Evolutionary conservation across 2,329 filamentous ascomycete genomes (phyloP), one percentile per base, ranked within the genome.

Genomic region (Calonectria pauciramosa): DNA sequence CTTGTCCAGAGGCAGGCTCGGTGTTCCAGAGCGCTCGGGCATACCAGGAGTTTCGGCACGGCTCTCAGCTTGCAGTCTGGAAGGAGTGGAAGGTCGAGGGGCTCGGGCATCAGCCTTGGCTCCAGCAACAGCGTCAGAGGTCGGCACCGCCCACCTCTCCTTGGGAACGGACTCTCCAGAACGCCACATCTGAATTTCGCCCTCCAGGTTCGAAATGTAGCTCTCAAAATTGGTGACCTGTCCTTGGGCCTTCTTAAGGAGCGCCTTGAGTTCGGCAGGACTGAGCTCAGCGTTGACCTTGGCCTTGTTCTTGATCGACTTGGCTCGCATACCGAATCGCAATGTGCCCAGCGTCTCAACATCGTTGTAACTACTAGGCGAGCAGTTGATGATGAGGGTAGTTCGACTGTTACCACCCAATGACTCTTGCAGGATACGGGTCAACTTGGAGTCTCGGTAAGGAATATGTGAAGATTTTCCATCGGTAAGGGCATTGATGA

Each of bases 271-370:
- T 86, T 99, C 97, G 16, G 96, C 93, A 59, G 97, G 97, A 82
- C 96, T 99, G 81, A 99, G 91, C 86, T 99, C 97, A 59, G 96
- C 96, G 84, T 99, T 99, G 91, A 99, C 94, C 93, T 99, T 99
- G 86, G 97, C 97, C 90, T 99, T 99, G 89, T 99, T 99, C 93
- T 99, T 98, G 89, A 99, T 99, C 0, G 95, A 95, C 89, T 99
- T 99, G 72, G 97, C 97, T 84, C 97, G 91, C 86, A 97, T 97
- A 88, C 97, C 97, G 83, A 99, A 99, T 59, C 96, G 92, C 75
- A 99, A 87, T 0, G 97, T 99, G 78, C 96, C 94, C 64, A 99
- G 87, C 0, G 97, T 99, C 88, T 99, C 97, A 70, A 93, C 92
- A 87, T 98, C 96, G 88, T 99, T 99, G 89, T 99, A 99, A 84